A percentile compares a stretch with the other conserved stretches of the same genome.
Evolutionary conservation across 177 flowering plant species (phyloP).

Genomic region (Tripterygium wilfordii): DNA sequence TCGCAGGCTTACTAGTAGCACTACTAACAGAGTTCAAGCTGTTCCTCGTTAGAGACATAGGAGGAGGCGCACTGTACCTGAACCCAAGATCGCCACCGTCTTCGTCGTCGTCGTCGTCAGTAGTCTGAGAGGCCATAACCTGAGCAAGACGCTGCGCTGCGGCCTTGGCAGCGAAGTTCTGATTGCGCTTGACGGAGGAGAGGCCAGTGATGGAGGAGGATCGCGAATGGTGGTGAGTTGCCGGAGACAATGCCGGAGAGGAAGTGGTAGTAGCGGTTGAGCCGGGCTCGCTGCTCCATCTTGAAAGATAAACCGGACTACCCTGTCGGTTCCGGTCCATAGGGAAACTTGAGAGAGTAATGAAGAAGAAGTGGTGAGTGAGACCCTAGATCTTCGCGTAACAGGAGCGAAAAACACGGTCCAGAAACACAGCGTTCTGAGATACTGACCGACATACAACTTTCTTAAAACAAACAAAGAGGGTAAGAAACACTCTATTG

Average conservation of each 20-base stretch:
- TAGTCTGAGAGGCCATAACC: slow-evolving; percentile 92
- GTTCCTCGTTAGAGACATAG: slow-evolving; percentile 28
- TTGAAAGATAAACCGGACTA: slow-evolving; percentile 26
- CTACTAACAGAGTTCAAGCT: too few species aligned
- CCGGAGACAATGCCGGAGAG: slow-evolving; percentile 51
- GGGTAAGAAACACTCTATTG: too few species aligned
- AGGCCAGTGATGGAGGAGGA: slow-evolving; percentile 50
- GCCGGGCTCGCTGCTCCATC: slow-evolving; percentile 36
- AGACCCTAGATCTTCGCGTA: too few species aligned
- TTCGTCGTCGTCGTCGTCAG: slow-evolving; percentile 66
- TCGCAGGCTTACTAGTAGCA: slow-evolving; percentile 16
- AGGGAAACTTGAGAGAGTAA: too few species aligned
- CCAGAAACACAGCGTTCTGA: too few species aligned
- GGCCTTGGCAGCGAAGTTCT: slow-evolving; percentile 94
- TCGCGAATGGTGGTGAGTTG: slow-evolving; percentile 51
- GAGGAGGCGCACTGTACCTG: slow-evolving; percentile 47
- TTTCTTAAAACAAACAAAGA: too few species aligned
- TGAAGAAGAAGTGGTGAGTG: too few species aligned
- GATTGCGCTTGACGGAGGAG: slow-evolving; percentile 75
- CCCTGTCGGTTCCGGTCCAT: too few species aligned
- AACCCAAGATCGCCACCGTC: slow-evolving; percentile 73
- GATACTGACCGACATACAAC: too few species aligned
- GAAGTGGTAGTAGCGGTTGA: slow-evolving; percentile 4
- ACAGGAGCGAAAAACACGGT: too few species aligned
- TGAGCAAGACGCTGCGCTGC: slow-evolving; percentile 95